Conservation (phyloP, 768 basidiomycete species). For the Lentinula detonsa region DNA sequence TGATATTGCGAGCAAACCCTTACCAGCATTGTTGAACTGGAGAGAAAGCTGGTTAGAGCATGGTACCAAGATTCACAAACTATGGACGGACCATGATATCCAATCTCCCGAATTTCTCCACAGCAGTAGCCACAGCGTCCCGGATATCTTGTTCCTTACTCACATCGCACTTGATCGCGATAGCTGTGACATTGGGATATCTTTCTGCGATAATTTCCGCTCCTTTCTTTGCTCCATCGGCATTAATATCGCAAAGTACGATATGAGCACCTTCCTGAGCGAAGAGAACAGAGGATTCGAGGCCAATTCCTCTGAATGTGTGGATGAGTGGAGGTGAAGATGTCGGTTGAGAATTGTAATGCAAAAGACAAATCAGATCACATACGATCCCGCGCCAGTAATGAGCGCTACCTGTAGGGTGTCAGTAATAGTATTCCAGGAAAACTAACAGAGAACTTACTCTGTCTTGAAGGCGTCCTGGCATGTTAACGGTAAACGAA, state of each 20-base stretch:
- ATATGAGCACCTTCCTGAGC: constrained; percentile 93
- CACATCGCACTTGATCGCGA: constrained; percentile 80
- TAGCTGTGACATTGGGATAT: constrained; percentile 62
- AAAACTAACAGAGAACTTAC: constrained; percentile 22
- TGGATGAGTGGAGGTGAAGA: constrained; percentile 14
- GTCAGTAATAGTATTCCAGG: constrained; percentile 4
- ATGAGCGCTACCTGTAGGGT: constrained; percentile 60
- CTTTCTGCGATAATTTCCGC: constrained; percentile 56
- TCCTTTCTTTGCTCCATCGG: constrained; percentile 63
- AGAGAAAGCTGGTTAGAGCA: not conserved
- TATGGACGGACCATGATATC: constrained; percentile 77
- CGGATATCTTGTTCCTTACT: constrained; percentile 85
- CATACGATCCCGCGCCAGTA: constrained; percentile 88
- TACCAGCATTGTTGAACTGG: constrained; percentile 92
- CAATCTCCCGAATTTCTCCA: constrained; percentile 84
- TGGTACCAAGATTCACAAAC: not conserved
- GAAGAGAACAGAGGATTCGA: constrained; percentile 93
- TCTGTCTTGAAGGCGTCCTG: constrained; percentile 64
- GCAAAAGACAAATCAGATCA: constrained; percentile 9
- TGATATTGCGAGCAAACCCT: constrained; percentile 2
- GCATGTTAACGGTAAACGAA: constrained; percentile 32
- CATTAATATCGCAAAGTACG: constrained; percentile 83
- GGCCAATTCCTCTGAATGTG: constrained; percentile 78
- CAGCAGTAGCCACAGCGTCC: constrained; percentile 70
- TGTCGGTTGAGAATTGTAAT: constrained; percentile 6